These are phyloP conservation scores for Mucor indicus DNA, from an alignment of 371 early-diverging fungal species.

Conservation along the genomic window DNA sequence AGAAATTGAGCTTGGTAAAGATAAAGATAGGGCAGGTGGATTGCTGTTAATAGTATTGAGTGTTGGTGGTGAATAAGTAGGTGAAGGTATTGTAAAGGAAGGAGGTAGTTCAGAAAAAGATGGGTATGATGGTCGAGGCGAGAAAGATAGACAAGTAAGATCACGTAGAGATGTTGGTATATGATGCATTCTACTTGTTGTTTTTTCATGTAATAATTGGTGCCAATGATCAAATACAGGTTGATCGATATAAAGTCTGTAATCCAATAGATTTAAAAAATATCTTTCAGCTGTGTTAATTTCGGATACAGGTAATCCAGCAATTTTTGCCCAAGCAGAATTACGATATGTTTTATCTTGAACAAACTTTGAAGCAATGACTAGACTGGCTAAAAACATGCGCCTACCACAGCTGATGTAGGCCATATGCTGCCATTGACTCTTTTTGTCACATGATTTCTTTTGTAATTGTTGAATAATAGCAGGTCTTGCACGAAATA, in stretches of 20 bases:
- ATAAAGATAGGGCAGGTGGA: too few relatives aligned
- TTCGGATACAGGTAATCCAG: slow-evolving; percentile 69
- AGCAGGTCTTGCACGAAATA: slow-evolving; percentile 51
- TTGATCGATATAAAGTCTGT: slow-evolving; percentile 67
- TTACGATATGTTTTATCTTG: slow-evolving; percentile 78
- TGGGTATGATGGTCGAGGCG: slow-evolving; percentile 6
- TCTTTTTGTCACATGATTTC: slow-evolving; percentile 8
- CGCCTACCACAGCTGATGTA: slow-evolving; percentile 67
- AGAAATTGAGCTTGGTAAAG: slow-evolving; percentile 30
- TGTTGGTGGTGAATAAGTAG: not conserved
- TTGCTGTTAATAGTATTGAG: too few relatives aligned
- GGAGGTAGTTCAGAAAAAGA: too few relatives aligned
- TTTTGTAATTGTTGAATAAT: too few relatives aligned
- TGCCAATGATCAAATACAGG: slow-evolving; percentile 53
- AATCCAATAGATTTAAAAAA: slow-evolving; percentile 71
- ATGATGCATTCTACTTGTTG: slow-evolving; percentile 25
- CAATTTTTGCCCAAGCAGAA: slow-evolving; percentile 79
- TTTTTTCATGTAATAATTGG: slow-evolving; percentile 30
- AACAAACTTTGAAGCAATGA: slow-evolving; percentile 78
- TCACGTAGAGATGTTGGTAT: slow-evolving; percentile 17
- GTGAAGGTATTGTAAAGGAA: too few relatives aligned
- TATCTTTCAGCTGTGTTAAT: slow-evolving; percentile 74
- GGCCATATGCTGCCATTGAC: slow-evolving; percentile 22
- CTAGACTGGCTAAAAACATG: slow-evolving; percentile 77
- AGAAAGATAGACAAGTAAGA: slow-evolving; percentile 11